phyloP scores from a whole-genome alignment of 208 protist species.

The Phytomonas sp. region DNA sequence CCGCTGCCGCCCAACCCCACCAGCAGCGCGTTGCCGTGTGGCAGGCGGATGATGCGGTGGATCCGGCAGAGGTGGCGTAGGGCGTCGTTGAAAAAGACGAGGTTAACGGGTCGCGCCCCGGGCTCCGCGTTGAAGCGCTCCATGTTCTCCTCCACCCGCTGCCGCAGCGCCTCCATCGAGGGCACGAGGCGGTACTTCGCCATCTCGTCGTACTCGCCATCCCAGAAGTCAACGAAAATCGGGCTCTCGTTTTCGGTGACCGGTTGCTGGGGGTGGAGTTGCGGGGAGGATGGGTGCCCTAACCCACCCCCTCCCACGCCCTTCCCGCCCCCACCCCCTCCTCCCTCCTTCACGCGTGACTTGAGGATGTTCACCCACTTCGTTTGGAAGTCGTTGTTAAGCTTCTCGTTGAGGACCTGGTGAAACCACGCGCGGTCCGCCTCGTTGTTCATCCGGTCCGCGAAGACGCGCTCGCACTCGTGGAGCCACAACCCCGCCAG shows the following conservation, averaged over 20 bases:
- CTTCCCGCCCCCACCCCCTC: neutral
- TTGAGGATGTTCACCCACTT: conserved; percentile 91
- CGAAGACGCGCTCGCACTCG: conserved; percentile 96
- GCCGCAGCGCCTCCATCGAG: conserved; percentile 81
- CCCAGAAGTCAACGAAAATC: conserved; percentile 94
- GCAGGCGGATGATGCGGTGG: conserved; percentile 93
- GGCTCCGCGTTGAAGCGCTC: conserved; percentile 92
- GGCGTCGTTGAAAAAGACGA: conserved; percentile 98
- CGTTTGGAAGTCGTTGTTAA: conserved; percentile 88
- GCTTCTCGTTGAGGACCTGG: conserved; percentile 87
- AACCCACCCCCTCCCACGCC: neutral
- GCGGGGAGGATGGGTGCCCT: neutral
- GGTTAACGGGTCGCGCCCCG: conserved; percentile 87
- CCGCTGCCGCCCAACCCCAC: conserved; percentile 97
- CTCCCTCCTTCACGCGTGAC: conserved; percentile 30
- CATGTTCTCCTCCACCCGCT: conserved; percentile 91
- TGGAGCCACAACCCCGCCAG: conserved; percentile 96
- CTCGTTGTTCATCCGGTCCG: conserved; percentile 93
- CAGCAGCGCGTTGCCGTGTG: conserved; percentile 95
- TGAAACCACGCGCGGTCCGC: conserved; percentile 92
- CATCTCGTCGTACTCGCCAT: conserved; percentile 89
- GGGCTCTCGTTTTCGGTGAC: conserved; percentile 78
- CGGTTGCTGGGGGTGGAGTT: neutral
- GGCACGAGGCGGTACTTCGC: conserved; percentile 92
- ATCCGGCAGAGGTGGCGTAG: conserved; percentile 97